Conservation (phyloP, 225 moss, liverwort and hornwort species). For the Straminergon stramineum region DNA sequence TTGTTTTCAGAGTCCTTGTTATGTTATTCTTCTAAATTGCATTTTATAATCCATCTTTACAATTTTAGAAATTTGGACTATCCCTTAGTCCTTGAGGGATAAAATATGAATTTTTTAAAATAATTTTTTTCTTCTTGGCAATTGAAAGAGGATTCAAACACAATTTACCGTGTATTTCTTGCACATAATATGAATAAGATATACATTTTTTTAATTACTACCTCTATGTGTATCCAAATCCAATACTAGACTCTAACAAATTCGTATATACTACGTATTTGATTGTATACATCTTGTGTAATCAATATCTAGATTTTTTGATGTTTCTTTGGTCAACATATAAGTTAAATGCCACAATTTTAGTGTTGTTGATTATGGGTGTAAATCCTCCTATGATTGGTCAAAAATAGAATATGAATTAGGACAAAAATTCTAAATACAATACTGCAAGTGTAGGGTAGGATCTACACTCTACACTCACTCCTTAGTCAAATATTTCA, state of each 20-base stretch:
- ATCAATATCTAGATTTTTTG: background rate
- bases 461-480: accelerated
- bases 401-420: background rate
- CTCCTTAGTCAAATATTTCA: accelerated
- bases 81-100: accelerated
- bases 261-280: background rate
- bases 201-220: background rate
- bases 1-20: background rate
- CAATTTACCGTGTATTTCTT: background rate
- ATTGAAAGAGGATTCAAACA: background rate
- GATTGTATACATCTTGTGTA: background rate
- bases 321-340: background rate
- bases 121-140: accelerated
- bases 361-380: background rate
- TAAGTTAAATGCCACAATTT: accelerated
- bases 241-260: background rate
- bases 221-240: accelerated
- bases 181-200: accelerated
- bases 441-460: accelerated
- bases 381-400: background rate
- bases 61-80: background rate
- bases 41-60: background rate
- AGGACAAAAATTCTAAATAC: background rate
- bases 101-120: background rate
- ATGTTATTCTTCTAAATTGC: background rate